Evolutionary conservation across 495 filamentous ascomycete genomes (phyloP).

Genomic region (Aspergillus affinis): DNA sequence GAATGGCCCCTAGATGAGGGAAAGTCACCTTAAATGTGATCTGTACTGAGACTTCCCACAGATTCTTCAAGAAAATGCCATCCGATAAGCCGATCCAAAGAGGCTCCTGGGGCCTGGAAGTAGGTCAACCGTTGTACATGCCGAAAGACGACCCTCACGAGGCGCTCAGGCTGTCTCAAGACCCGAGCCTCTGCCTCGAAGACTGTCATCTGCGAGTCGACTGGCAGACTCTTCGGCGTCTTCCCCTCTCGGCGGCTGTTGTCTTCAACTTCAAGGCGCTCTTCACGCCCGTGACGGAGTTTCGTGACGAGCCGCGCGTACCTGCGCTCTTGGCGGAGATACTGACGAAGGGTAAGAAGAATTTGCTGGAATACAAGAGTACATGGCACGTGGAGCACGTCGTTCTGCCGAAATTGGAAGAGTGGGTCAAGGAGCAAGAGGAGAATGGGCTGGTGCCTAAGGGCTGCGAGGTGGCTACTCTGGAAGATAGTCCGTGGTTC

Average conservation of each 20-base stretch:
- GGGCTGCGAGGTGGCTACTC: conserved; percentile 72
- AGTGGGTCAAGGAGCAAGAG: conserved; percentile 70
- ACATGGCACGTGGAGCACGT: conserved; percentile 85
- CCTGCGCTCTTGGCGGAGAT: conserved; percentile 68
- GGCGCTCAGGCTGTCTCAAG: conserved; percentile 53
- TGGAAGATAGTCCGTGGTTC: conserved; percentile 82
- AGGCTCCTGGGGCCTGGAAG: conserved; percentile 83
- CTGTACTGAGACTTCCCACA: conserved; percentile 22
- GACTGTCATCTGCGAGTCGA: conserved; percentile 79
- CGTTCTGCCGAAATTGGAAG: conserved; percentile 63
- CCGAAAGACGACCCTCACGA: conserved; percentile 72
- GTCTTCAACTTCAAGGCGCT: conserved; percentile 92
- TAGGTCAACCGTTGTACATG: conserved; percentile 77
- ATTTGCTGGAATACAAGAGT: conserved; percentile 78
- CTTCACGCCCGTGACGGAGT: conserved; percentile 73
- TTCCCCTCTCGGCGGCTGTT: conserved; percentile 73
- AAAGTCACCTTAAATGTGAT: conserved; percentile 8
- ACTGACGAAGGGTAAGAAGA: conserved; percentile 69
- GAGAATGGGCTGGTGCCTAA: conserved; percentile 57
- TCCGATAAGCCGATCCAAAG: conserved; percentile 77
- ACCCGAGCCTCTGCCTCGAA: conserved; percentile 52
- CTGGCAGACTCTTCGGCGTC: conserved; percentile 84
- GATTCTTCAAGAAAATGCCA: conserved; percentile 80
- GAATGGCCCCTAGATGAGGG: neutral
- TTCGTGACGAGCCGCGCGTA: conserved; percentile 73